Base-by-base conservation (phyloP, 1,284 basidiomycete species). In the Acaromyces ingoldii region DNA sequence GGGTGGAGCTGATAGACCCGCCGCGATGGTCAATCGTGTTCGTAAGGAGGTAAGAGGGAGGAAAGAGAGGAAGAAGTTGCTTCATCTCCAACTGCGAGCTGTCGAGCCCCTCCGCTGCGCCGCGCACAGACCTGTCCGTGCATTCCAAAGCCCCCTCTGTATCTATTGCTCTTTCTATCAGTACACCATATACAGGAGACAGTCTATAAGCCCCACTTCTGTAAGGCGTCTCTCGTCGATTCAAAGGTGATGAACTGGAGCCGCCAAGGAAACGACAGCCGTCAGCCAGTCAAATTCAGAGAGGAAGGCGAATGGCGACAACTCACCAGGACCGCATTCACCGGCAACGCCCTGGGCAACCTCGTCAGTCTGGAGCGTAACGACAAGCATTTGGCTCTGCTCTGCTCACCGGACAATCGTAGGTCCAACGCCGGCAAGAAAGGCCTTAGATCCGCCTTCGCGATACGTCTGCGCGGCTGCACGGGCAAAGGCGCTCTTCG, bases 381-480 rank as follows among this genome's bases (percentile, higher is more conserved):
- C n/a, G 37, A 38, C 21, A 11, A 34, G 33, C 33, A 34, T 13
- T 2, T 2, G 37, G 10, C n/a, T n/a, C n/a, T 7, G 37, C 37
- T 11, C n/a, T 2, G 26, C 40, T 9, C 40, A 42, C 40, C 64
- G n/a, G 11, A 70, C 34, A 15, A 70, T 49, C 0, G 69, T 70
- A n/a, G 69, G 58, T 4, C 63, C 65, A 1, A 63, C 55, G 10
- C 69, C 69, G 0, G 57, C 58, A 25, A 67, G 67, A 48, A 71
- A 67, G 10, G 65, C 65, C 6, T 45, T 49, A 38, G 38, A 47
- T 1, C 69, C 69, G 6, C 65, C 67, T 4, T 57, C 37, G 3
- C 34, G 11, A 54, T 54, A 63, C 28, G 62, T 65, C 9, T 50
- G 34, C 5, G 37, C 48, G 6, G 56, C 55, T 3, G 55, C 53